A percentile compares a stretch with the other conserved stretches of the same genome.
Evolutionary conservation across 345 rosid species (phyloP).

Genomic region (Brassica juncea): DNA sequence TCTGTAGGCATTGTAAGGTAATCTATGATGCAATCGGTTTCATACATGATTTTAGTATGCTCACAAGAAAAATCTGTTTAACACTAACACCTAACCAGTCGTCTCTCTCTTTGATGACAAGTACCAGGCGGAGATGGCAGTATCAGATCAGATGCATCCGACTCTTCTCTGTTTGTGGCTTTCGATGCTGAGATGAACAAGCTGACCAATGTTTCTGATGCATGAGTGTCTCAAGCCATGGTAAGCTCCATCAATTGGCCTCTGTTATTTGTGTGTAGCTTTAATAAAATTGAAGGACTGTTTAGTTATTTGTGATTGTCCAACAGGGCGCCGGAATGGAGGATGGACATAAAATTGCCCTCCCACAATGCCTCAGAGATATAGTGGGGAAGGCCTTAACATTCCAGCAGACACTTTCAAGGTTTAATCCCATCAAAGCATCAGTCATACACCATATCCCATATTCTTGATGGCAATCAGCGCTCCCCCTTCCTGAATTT

Average conservation of each 20-base stretch:
- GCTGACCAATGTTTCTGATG: not conserved
- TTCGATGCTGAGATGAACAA: not conserved
- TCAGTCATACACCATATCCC: not conserved
- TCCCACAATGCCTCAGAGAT: not conserved
- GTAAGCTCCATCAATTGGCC: not conserved
- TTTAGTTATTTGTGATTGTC: not conserved
- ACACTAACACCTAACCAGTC: not conserved
- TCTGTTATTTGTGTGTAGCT: not conserved
- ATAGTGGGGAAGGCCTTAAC: not conserved
- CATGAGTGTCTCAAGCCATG: not conserved
- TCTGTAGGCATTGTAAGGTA: not conserved
- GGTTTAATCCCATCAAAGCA: not conserved
- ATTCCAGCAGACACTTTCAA: not conserved
- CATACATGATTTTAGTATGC: not conserved
- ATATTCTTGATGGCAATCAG: not conserved
- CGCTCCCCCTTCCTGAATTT: not conserved
- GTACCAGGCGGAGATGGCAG: not conserved
- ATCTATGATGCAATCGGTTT: not conserved
- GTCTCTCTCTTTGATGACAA: not conserved
- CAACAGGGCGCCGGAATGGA: not conserved
- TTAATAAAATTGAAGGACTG: not conserved
- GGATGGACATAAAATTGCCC: not conserved
- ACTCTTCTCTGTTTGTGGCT: not conserved
- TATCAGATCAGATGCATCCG: not conserved
- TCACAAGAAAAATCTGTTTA: not conserved